Percentiles rank a stretch among this genome's conserved stretches.
phyloP scores from a whole-genome alignment of 1,139 yeast genomes.

The Petasospora fabianii region DNA sequence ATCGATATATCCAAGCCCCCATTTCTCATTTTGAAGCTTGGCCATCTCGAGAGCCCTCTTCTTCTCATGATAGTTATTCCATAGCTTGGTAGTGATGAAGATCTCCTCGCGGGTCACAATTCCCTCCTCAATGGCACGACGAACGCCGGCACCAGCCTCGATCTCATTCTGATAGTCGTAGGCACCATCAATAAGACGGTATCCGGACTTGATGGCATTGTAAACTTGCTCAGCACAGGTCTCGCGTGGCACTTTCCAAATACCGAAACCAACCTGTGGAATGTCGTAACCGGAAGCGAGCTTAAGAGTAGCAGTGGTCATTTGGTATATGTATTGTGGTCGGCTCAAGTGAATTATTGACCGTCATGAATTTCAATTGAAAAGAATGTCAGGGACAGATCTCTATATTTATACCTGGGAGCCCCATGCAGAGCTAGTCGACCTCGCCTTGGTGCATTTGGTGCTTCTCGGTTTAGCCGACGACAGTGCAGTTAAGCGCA shows the following conservation, averaged over 20 bases:
- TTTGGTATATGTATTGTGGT: too few species aligned
- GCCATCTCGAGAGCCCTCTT: constrained; percentile 58
- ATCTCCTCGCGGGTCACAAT: constrained; percentile 66
- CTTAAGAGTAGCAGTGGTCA: constrained; percentile 12
- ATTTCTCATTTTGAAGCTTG: constrained; percentile 25
- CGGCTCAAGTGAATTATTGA: too few species aligned
- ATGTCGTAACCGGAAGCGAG: constrained; percentile 20
- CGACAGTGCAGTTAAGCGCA: too few species aligned
- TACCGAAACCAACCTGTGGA: constrained; percentile 61
- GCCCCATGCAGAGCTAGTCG: too few species aligned
- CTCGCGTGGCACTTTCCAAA: constrained; percentile 55
- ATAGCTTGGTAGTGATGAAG: constrained; percentile 69
- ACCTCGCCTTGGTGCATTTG: too few species aligned
- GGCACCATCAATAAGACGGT: constrained; percentile 72
- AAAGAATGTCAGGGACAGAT: too few species aligned
- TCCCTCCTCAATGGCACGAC: constrained; percentile 59
- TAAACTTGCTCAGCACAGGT: constrained; percentile 55
- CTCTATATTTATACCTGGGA: too few species aligned
- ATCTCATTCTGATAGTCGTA: constrained; percentile 71
- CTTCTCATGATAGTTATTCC: constrained; percentile 68
- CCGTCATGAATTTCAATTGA: too few species aligned
- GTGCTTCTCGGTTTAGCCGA: too few species aligned
- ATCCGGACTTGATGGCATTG: constrained; percentile 63
- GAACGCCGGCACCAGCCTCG: constrained; percentile 66
- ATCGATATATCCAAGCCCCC: constrained; percentile 62